Evolutionary conservation across 805 yeast species (phyloP), one percentile per base, ranked within the genome.

Genomic region (Millerozyma acaciae): DNA sequence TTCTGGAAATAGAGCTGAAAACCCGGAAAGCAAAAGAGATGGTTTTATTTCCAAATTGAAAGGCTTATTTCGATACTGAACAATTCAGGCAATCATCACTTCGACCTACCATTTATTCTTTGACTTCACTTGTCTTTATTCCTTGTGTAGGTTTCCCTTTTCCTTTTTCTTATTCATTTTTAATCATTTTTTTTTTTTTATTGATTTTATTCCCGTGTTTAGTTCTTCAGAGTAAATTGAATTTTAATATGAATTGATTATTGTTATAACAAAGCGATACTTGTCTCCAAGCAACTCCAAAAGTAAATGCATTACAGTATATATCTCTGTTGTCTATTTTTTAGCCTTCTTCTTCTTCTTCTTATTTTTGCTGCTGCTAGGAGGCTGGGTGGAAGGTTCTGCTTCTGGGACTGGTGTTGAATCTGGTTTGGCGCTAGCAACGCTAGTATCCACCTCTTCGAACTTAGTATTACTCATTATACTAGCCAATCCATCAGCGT

Each of bases 391-490:
- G 5, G 34, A 34, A 14, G 35, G 34, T 16, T 37, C 37, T 15
- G 35, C 28, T 10, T 37, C 38, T 16, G 33, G 35, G 20, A 29
- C 35, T 15, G 15, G 22, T 3, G 30, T 25, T 14, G 34, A 24
- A 8, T 21, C 23, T 10, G 28, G 37, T 32, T 34, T 32, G 38
- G 30, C 35, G 23, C 26, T 43, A 21, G 19, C 37, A 23, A 32
- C 36, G 35, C 42, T 45, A 32, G 26, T 28, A 30, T 13, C 26
- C 40, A n/a, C 13, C 10, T 48, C 48, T n/a, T 53, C 58, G 33
- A 51, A 60, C 39, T 55, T 50, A 21, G 45, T 44, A 39, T 66
- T 66, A 35, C 62, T 52, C 72, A 67, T 64, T 24, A 67, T 42
- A 33, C 68, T 57, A n/a, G 65, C 55, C 37, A 62, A 53, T 1